Base-by-base conservation (phyloP, 495 filamentous ascomycete genomes). In the Penicillium malachiteum region DNA sequence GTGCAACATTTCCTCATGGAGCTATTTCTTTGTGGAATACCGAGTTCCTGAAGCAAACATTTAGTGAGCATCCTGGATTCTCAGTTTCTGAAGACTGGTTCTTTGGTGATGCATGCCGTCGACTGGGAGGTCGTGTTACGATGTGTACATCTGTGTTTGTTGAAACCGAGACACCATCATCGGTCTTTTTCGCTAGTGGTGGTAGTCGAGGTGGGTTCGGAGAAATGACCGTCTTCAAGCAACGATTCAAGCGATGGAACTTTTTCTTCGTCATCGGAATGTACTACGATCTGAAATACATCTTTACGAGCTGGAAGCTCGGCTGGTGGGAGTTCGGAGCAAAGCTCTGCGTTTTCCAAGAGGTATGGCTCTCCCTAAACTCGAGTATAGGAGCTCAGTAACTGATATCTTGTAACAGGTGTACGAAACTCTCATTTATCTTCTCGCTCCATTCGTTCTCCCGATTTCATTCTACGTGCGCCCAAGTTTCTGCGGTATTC, bases 311-410 rank as follows among this genome's bases (percentile, higher is more conserved):
- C 38, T 80, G 77, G 78, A 78, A 76, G 43, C 60, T 81, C 26
- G 76, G 77, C 30, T 73, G 64, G 67, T 78, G 75, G 72, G 78
- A 81, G 38, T 48, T 81, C 31, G 77, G 77, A 1, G 68, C 76
- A 1, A 80, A 80, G 72, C 84, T 91, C 50, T 88, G 87, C 65
- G 81, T 83, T 17, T 85, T 88, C 3, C 87, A 91, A 71, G 83
- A 87, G 56, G 67, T 70, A 56, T n/a, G n/a, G n/a, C n/a, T n/a
- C n/a, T n/a, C n/a, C n/a, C n/a, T n/a, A n/a, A n/a, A n/a, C n/a
- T n/a, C n/a, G n/a, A n/a, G n/a, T n/a, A n/a, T n/a, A n/a, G n/a
- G n/a, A n/a, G 16, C 30, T 17, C 14, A 17, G 18, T n/a, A 34
- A 52, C 33, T 50, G 32, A 53, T 3, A 32, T 4, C 48, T 33